Base-by-base conservation (phyloP, 495 filamentous ascomycete genomes). In the Penicillium ucsense region DNA sequence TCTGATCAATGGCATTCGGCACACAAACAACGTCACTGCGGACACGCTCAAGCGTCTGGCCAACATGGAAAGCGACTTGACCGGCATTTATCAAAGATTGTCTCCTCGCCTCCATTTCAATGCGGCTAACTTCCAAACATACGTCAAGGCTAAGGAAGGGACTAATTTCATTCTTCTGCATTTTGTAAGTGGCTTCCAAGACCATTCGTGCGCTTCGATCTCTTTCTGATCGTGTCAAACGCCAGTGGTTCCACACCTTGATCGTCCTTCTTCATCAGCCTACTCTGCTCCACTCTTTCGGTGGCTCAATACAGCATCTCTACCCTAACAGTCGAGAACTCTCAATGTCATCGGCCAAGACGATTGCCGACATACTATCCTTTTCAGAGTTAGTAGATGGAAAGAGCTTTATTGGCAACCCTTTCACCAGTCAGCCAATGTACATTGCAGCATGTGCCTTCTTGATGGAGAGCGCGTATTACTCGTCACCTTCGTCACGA, bases 401-500 rank as follows among this genome's bases (percentile, higher is more conserved):
- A 3, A 83, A 83, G 64, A 86, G 86, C 50, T 84, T 87, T 49
- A 84, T 86, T 42, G 85, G 85, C 7, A 91, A 90, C 47, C 88
- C 88, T 1, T 94, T 94, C 47, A 94, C 85, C 3, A 88, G 83
- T 31, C 88, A 94, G 63, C 88, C 88, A 8, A 89, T 94, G 57
- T 94, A 90, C 57, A 89, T 94, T 54, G 87, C 86, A 3, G 88
- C 85, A 5, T 90, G 86, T 57, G 86, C 86, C 4, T 94, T 94
- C 53, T 66, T 94, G 10, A 84, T 87, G 73, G 87, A 94, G 55
- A 84, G 84, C 10, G 79, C 68, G n/a, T 68, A 72, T 36, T 73
- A 73, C 46, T 57, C 67, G 0, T 67, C 55, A 3, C 64, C 68
- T n/a, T 62, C 67, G 2, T 70, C 68, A 2, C 44, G 60, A 20